Percentiles rank a stretch among this genome's conserved stretches.
Conservation (phyloP, 78 protist species). For the Dictyostelium capitatum region DNA sequence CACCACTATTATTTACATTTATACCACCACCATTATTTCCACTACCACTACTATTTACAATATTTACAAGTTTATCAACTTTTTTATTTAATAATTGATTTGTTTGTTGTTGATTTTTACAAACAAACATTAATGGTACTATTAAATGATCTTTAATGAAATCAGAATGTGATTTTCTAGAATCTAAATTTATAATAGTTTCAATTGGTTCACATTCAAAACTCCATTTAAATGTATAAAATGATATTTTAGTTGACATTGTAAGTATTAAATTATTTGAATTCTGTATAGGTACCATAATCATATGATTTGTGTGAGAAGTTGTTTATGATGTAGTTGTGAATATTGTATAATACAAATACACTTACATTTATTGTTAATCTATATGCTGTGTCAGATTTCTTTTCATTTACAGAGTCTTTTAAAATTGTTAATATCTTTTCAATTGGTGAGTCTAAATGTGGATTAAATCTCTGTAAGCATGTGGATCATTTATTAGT, state of each 20-base stretch:
- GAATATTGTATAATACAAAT: no score
- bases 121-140: conserved; percentile 4
- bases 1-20: conserved; percentile 18
- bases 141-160: conserved; percentile 37
- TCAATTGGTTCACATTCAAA: conserved; percentile 53
- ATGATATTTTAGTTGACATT: conserved; percentile 36
- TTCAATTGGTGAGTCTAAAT: conserved; percentile 44
- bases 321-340: background rate
- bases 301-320: no score
- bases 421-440: background rate
- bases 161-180: conserved; percentile 36
- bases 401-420: conserved; percentile 29
- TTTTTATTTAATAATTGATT: background rate
- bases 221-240: conserved; percentile 51
- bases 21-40: background rate
- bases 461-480: conserved; percentile 25
- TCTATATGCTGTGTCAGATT: conserved; percentile 7
- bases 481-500: background rate
- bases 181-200: conserved; percentile 7
- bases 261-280: conserved; percentile 1
- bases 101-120: background rate
- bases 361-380: background rate
- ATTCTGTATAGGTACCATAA: background rate
- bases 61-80: background rate
- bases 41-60: background rate